Evolutionary conservation across 768 basidiomycete species (phyloP).

Genomic region (Trichaptum fuscoviolaceum): DNA sequence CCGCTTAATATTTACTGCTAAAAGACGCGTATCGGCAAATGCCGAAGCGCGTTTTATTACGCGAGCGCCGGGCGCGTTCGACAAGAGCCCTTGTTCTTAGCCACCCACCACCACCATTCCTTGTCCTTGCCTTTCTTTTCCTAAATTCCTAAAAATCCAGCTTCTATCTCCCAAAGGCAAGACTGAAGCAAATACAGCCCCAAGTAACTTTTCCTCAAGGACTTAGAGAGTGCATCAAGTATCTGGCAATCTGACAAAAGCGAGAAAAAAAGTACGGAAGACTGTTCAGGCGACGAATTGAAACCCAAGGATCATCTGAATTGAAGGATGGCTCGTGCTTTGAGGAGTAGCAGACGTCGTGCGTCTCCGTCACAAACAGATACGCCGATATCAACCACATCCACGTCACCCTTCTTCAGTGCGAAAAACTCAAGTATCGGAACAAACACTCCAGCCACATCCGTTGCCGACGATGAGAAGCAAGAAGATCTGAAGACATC

Average conservation of each 20-base stretch:
- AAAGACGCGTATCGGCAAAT: neutral
- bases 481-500: neutral
- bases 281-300: neutral
- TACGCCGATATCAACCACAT: conserved; percentile 29
- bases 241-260: neutral
- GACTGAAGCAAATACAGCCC: neutral
- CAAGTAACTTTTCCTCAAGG: neutral
- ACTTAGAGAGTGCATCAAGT: neutral
- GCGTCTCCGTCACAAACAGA: neutral
- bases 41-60: conserved; percentile 1
- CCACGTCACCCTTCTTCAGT: conserved; percentile 49
- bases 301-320: no score
- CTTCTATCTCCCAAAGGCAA: neutral
- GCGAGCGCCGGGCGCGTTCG: neutral
- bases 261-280: neutral
- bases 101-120: neutral
- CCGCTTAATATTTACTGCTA: neutral
- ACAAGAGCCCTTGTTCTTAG: neutral
- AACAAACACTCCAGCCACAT: conserved; percentile 50
- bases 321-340: neutral
- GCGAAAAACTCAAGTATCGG: conserved; percentile 35
- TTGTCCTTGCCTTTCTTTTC: no score
- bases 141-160: neutral
- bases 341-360: neutral
- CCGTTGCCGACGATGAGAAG: conserved; percentile 24